Conservation (phyloP, 306 rosid genomes). For the Arachis stenosperma region DNA sequence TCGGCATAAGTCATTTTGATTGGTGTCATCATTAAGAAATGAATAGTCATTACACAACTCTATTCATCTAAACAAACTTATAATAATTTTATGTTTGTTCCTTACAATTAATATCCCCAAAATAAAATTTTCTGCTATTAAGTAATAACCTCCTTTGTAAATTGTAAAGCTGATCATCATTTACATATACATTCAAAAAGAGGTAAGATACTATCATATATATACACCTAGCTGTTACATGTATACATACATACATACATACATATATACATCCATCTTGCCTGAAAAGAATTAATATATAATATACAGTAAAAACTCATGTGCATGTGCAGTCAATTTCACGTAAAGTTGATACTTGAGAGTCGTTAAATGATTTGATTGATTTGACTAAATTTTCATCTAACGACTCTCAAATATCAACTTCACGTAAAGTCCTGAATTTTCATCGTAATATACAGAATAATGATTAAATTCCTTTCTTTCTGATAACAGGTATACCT, state of each 20-base stretch:
- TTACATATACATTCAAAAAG: too few relatives aligned
- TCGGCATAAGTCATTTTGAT: conserved; percentile 31
- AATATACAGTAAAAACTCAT: too few relatives aligned
- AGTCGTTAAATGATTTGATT: too few relatives aligned
- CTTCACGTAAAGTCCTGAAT: too few relatives aligned
- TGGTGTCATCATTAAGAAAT: conserved; percentile 27
- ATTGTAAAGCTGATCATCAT: background rate
- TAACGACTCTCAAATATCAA: too few relatives aligned
- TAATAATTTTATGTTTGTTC: background rate
- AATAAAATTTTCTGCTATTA: background rate
- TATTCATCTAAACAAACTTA: background rate
- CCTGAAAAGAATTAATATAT: background rate
- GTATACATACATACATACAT: background rate
- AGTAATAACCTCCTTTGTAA: background rate
- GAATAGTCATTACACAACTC: background rate
- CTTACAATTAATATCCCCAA: background rate
- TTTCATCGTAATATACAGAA: too few relatives aligned
- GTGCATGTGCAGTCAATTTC: too few relatives aligned
- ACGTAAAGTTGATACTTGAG: too few relatives aligned
- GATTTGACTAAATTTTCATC: too few relatives aligned
- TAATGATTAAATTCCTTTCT: conserved; percentile 35
- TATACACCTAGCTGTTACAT: too few relatives aligned
- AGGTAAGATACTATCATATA: too few relatives aligned
- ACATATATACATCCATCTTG: conserved; percentile 11
- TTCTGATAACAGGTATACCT: conserved; percentile 66